Conservation (phyloP, 2,329 filamentous ascomycete genomes). For the Amesomyces nigricolor region DNA sequence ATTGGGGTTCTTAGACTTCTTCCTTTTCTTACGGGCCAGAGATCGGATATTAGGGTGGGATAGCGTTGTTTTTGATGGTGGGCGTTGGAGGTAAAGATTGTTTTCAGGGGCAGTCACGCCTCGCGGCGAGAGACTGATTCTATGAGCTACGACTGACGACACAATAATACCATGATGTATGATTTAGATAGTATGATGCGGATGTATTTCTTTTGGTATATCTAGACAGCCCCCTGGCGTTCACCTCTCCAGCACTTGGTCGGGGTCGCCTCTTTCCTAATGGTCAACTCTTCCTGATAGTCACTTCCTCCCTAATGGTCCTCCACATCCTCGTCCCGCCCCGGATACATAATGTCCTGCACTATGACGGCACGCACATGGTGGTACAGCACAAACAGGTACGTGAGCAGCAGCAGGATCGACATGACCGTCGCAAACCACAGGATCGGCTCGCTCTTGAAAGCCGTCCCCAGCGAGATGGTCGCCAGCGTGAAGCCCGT, state of each 20-base stretch:
- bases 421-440: slow-evolving; percentile 49
- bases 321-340: slow-evolving; percentile 48
- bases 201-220: no score
- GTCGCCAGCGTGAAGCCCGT: slow-evolving; percentile 54
- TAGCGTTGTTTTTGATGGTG: no score
- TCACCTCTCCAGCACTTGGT: neutral
- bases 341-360: slow-evolving; percentile 53
- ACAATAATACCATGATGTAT: no score
- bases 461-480: slow-evolving; percentile 46
- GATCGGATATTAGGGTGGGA: no score
- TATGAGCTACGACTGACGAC: no score
- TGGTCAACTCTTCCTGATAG: no score
- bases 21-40: neutral
- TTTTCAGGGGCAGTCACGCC: no score
- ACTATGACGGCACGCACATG: slow-evolving; percentile 43
- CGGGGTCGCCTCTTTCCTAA: no score
- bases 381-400: slow-evolving; percentile 40
- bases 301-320: slow-evolving; percentile 32
- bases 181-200: no score
- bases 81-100: no score
- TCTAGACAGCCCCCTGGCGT: no score
- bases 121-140: no score
- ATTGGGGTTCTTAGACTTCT: neutral
- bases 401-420: slow-evolving; percentile 38
- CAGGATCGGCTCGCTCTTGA: slow-evolving; percentile 40